These are phyloP conservation scores for Sutorius eximius DNA, from an alignment of 1,284 basidiomycete species.

Conservation along the genomic window DNA sequence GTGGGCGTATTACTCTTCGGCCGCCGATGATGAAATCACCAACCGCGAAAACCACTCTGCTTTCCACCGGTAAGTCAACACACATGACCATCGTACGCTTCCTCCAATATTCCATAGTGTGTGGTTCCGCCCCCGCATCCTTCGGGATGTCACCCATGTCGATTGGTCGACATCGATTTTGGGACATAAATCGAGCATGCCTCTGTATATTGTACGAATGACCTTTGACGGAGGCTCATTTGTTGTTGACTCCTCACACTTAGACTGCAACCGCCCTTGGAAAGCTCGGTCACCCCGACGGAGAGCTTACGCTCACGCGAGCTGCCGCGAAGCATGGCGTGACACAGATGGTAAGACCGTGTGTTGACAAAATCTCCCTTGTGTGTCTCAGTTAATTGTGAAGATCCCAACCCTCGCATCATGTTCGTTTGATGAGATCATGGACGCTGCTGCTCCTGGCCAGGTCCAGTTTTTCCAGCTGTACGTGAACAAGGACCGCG, in stretches of 20 bases:
- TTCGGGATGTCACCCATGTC: conserved; percentile 80
- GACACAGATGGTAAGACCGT: conserved; percentile 78
- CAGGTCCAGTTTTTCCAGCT: conserved; percentile 83
- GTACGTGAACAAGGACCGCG: conserved; percentile 82
- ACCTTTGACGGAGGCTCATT: not conserved
- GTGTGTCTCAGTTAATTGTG: not conserved
- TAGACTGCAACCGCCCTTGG: conserved; percentile 80
- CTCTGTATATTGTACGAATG: conserved; percentile 66
- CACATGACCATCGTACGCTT: not conserved
- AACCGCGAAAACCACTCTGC: conserved; percentile 86
- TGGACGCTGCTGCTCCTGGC: conserved; percentile 73
- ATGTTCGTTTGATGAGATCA: conserved; percentile 87
- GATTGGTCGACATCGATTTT: conserved; percentile 84
- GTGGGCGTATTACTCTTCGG: conserved; percentile 89
- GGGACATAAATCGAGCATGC: conserved; percentile 71
- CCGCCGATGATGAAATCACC: conserved; percentile 87
- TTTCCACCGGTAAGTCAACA: conserved; percentile 65
- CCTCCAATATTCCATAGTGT: conserved; percentile 49
- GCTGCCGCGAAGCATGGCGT: conserved; percentile 78
- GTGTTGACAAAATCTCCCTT: not conserved
- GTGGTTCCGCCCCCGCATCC: conserved; percentile 91
- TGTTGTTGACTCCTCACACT: conserved; percentile 8
- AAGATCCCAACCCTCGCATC: conserved; percentile 88
- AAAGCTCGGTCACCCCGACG: conserved; percentile 92
- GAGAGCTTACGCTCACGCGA: conserved; percentile 84